Evolutionary conservation across 1,139 yeast species (phyloP), one percentile per base, ranked within the genome.

Genomic region (Yamadazyma aaseri): DNA sequence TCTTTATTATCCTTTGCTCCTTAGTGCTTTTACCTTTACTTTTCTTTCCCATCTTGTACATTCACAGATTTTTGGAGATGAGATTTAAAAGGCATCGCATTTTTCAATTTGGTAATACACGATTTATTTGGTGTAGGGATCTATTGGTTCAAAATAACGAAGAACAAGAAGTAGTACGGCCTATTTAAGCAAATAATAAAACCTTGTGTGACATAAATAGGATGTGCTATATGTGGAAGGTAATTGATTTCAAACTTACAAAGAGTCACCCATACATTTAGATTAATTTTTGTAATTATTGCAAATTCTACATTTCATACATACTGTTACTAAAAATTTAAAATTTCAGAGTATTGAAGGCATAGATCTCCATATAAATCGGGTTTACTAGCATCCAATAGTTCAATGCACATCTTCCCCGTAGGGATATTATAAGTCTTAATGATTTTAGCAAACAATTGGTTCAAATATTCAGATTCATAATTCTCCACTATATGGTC

Each of bases 311-410:
- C n/a, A n/a, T n/a, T n/a, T n/a, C n/a, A n/a, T n/a, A n/a, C n/a
- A n/a, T n/a, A n/a, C n/a, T n/a, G n/a, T 10, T 10, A 11, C 29
- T 52, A 67, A 44, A 63, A 66, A 40, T 70, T 68, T 32, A 72
- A 53, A 2, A 70, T 71, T 38, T 68, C 66, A 0, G 75, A 60
- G 40, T 71, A 70, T 43, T 74, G 80, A 24, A 62, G 52, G 24
- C 73, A 68, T 47, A 74, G 55, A 41, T 72, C 76, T 0, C 74
- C 73, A 45, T 55, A 63, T 26, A 49, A 47, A 40, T 70, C 74
- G 10, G 49, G 46, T 6, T 41, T 41, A 6, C 40, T 38, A 1
- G 45, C 17, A 35, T 63, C 66, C 36, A 73, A 45, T 6, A 60
- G 60, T 14, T 56, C 62, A 31, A 53, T 49, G 39, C 71, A 60